These are phyloP conservation scores for Dalechampia spathulata DNA, from an alignment of 441 rosid genomes.

Conservation along the genomic window DNA sequence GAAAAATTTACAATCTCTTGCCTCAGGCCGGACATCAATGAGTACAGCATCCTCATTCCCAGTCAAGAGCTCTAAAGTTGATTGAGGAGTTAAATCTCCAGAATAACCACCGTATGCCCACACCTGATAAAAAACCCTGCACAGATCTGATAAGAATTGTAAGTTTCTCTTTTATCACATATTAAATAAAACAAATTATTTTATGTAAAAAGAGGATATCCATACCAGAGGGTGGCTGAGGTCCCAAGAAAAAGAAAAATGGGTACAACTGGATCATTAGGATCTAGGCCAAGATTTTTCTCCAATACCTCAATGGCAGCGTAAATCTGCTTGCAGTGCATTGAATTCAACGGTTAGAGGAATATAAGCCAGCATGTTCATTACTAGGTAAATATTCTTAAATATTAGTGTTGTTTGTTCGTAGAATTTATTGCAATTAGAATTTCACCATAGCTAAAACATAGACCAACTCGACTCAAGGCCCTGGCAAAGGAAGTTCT, in stretches of 20 bases:
- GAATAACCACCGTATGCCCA: constrained; percentile 81
- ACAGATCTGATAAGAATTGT: constrained; percentile 67
- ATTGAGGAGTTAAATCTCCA: constrained; percentile 82
- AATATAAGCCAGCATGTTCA: constrained; percentile 10
- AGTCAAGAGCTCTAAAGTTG: constrained; percentile 61
- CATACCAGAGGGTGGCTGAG: constrained; percentile 81
- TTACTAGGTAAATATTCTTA: background rate
- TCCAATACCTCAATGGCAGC: constrained; percentile 59
- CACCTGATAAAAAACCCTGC: constrained; percentile 83
- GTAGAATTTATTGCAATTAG: constrained; percentile 2
- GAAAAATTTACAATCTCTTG: constrained; percentile 49
- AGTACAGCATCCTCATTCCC: constrained; percentile 69
- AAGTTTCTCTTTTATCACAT: constrained; percentile 30
- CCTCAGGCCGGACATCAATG: constrained; percentile 94
- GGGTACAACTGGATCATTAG: constrained; percentile 81
- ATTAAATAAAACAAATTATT: constrained; percentile 8
- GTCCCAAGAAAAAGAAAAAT: constrained; percentile 61
- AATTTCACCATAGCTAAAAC: constrained; percentile 4
- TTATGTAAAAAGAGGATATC: constrained; percentile 27
- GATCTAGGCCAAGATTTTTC: constrained; percentile 69
- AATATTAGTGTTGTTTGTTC: constrained; percentile 1
- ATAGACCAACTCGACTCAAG: background rate
- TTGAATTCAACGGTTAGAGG: constrained; percentile 7
- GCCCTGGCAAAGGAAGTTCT: constrained; percentile 5
- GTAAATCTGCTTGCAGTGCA: constrained; percentile 44